Conservation (phyloP, 2,329 filamentous ascomycete species). For the Clarireedia hainanense region DNA sequence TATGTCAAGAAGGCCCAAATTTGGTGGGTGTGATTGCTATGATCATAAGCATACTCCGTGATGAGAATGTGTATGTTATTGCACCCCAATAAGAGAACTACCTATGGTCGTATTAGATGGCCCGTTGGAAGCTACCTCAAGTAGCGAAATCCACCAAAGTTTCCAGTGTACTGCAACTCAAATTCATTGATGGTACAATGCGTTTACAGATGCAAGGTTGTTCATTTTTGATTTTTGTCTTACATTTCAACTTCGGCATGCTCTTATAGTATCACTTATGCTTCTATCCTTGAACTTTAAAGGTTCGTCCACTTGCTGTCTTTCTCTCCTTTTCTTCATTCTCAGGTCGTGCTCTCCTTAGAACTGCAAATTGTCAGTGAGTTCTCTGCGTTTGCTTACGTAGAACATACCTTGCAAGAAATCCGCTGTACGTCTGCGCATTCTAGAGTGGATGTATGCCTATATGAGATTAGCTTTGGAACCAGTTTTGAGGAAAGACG, state of each 20-base stretch:
- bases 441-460: conserved; percentile 97
- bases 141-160: too few species aligned
- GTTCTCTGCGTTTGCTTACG: neutral
- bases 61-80: too few species aligned
- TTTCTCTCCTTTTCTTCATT: conserved; percentile 96
- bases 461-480: conserved; percentile 26
- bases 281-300: conserved; percentile 42
- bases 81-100: too few species aligned
- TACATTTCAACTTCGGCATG: neutral
- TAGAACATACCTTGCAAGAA: conserved; percentile 80
- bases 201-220: neutral
- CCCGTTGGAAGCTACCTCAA: too few species aligned
- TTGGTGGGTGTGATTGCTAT: too few species aligned
- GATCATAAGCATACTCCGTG: too few species aligned
- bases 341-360: conserved; percentile 89
- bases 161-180: too few species aligned
- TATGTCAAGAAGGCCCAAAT: too few species aligned
- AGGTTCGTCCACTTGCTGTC: conserved; percentile 92
- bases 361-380: conserved; percentile 52
- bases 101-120: too few species aligned
- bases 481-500: neutral
- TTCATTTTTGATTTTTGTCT: conserved; percentile 6
- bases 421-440: conserved; percentile 95
- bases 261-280: neutral
- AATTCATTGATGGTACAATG: too few species aligned